Evolutionary conservation across 768 basidiomycete species (phyloP).

Genomic region (Cubamyces sp.): DNA sequence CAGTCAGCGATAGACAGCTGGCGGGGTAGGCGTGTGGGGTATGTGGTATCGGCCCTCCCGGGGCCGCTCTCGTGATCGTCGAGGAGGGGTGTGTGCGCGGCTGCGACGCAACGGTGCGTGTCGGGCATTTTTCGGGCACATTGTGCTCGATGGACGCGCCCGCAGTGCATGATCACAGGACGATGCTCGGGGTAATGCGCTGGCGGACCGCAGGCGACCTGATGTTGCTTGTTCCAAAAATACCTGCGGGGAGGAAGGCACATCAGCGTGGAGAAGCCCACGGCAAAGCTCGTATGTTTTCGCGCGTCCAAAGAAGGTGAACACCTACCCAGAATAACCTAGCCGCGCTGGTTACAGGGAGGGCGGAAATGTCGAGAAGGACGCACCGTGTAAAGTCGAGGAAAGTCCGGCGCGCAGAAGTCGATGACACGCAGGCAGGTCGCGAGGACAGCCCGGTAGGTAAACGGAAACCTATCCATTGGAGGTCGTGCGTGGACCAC

Average conservation of each 20-base stretch:
- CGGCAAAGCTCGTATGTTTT: constrained; percentile 16
- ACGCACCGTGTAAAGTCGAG: constrained; percentile 13
- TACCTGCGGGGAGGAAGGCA: constrained; percentile 8
- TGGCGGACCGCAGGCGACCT: constrained; percentile 5
- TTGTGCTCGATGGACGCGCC: neutral
- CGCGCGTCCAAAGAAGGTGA: constrained; percentile 3
- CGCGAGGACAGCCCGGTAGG: constrained; percentile 18
- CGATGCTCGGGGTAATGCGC: constrained; percentile 18
- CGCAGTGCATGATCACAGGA: constrained; percentile 8
- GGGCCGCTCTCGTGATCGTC: constrained; percentile 4
- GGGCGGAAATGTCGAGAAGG: neutral
- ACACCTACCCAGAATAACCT: neutral
- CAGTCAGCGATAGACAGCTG: constrained; percentile 1
- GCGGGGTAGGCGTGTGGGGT: constrained; percentile 5
- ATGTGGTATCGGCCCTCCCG: neutral
- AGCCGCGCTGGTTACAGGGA: neutral
- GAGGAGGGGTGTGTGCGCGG: neutral
- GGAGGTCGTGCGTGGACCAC: neutral
- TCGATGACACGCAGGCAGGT: constrained; percentile 6
- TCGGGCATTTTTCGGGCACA: constrained; percentile 17
- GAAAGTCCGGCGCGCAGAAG: constrained; percentile 3
- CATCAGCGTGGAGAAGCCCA: constrained; percentile 3
- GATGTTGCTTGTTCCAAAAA: constrained; percentile 4
- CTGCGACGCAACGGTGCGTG: neutral
- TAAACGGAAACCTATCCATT: constrained; percentile 10